Conservation (phyloP, 495 filamentous ascomycete species). For the Tuber melanosporum region DNA sequence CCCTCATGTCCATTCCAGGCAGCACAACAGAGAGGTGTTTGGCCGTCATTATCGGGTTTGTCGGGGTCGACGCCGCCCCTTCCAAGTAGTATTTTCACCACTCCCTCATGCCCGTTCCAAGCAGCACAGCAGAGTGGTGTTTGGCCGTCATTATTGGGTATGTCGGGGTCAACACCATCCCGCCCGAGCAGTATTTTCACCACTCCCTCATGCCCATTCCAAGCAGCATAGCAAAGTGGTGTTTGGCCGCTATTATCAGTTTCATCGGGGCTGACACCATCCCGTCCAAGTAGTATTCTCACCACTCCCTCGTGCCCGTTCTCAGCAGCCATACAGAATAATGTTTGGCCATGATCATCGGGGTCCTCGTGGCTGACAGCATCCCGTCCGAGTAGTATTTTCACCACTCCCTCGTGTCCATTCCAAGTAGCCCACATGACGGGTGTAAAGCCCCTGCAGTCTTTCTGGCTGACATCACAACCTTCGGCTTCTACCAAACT, state of each 20-base stretch:
- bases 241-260: not conserved
- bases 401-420: not conserved
- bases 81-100: not conserved
- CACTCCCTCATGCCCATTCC: not conserved
- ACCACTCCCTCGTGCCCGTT: not conserved
- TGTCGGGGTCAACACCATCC: not conserved
- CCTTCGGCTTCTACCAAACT: not conserved
- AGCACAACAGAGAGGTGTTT: not conserved
- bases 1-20: not conserved
- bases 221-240: not conserved
- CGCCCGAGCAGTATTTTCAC: not conserved
- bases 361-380: not conserved
- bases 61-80: not conserved
- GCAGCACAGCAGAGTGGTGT: not conserved
- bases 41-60: not conserved
- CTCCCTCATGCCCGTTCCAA: not conserved
- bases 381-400: not conserved
- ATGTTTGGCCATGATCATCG: not conserved
- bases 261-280: not conserved
- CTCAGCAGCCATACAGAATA: not conserved
- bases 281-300: not conserved
- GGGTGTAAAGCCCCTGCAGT: not conserved
- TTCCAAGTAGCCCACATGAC: not conserved
- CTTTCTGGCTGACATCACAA: not conserved
- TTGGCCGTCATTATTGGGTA: not conserved